These are phyloP conservation scores for Neurospora sp. DNA, from an alignment of 495 filamentous ascomycete genomes.

Conservation along the genomic window DNA sequence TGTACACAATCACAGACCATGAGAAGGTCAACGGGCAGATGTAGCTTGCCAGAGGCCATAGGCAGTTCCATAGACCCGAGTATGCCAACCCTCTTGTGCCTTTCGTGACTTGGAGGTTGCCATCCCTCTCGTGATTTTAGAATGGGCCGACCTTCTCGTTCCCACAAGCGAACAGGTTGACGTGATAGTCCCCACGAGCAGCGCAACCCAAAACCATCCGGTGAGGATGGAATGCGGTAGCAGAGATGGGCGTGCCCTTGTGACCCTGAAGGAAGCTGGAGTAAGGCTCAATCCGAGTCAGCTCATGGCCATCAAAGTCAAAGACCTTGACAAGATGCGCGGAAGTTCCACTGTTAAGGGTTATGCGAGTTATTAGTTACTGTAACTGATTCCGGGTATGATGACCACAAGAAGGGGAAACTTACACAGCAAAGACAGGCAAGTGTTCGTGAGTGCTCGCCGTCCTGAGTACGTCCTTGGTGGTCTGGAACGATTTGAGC, in stretches of 20 bases:
- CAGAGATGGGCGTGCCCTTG: constrained; percentile 62
- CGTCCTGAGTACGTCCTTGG: constrained; percentile 68
- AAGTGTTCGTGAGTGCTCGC: constrained; percentile 93
- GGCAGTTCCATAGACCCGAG: not conserved
- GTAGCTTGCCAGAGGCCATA: not conserved
- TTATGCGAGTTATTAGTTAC: constrained; percentile 24
- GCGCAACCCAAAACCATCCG: constrained; percentile 83
- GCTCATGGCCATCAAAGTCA: constrained; percentile 67
- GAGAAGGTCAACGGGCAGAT: not conserved
- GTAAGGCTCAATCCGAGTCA: constrained; percentile 79
- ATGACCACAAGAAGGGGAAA: constrained; percentile 10
- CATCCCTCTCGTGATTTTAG: not conserved
- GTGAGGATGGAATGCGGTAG: constrained; percentile 92
- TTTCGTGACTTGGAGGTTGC: not conserved
- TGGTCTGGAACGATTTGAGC: constrained; percentile 61
- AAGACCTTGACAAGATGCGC: constrained; percentile 83
- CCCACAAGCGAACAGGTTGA: constrained; percentile 58
- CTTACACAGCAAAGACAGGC: constrained; percentile 92
- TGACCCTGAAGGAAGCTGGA: constrained; percentile 75
- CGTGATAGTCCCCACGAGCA: constrained; percentile 57
- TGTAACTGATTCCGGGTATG: not conserved
- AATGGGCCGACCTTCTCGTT: constrained; percentile 14
- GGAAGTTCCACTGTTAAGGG: constrained; percentile 59
- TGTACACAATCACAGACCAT: not conserved
- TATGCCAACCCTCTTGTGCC: not conserved